phyloP scores from a whole-genome alignment of 148 eudicot species.

The Cornus controversa region DNA sequence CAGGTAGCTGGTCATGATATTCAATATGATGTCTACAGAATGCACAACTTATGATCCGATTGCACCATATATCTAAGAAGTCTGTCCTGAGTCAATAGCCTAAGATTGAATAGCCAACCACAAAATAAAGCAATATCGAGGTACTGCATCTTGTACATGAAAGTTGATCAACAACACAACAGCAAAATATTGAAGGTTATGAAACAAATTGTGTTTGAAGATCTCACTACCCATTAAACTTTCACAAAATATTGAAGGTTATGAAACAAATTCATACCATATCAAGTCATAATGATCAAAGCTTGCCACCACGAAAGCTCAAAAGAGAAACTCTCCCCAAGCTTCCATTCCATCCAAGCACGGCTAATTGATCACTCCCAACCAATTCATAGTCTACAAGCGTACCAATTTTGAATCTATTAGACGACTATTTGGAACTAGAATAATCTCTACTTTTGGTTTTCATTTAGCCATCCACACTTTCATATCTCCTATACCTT shows the following conservation, averaged over 20 bases:
- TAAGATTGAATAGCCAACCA: too few species aligned
- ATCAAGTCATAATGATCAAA: not conserved
- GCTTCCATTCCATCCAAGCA: not conserved
- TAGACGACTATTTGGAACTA: not conserved
- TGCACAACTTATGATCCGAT: too few species aligned
- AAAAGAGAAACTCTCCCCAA: not conserved
- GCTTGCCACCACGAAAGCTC: not conserved
- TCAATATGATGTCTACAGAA: too few species aligned
- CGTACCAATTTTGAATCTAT: not conserved
- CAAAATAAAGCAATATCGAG: too few species aligned
- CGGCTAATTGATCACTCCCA: slow-evolving; percentile 6
- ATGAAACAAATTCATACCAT: not conserved
- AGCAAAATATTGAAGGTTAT: too few species aligned
- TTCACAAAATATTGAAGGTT: not conserved
- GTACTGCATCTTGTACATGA: too few species aligned
- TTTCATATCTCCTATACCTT: not conserved
- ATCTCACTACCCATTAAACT: not conserved
- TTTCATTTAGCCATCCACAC: not conserved
- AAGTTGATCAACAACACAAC: too few species aligned
- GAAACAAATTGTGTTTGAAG: not conserved
- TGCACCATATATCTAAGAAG: too few species aligned
- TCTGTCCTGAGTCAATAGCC: too few species aligned
- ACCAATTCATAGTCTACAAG: not conserved
- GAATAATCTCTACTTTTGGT: not conserved
- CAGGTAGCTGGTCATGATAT: too few species aligned